Evolutionary conservation across 768 basidiomycete genomes (phyloP), one percentile per base, ranked within the genome.

Genomic region (Scleroderma citrinum): DNA sequence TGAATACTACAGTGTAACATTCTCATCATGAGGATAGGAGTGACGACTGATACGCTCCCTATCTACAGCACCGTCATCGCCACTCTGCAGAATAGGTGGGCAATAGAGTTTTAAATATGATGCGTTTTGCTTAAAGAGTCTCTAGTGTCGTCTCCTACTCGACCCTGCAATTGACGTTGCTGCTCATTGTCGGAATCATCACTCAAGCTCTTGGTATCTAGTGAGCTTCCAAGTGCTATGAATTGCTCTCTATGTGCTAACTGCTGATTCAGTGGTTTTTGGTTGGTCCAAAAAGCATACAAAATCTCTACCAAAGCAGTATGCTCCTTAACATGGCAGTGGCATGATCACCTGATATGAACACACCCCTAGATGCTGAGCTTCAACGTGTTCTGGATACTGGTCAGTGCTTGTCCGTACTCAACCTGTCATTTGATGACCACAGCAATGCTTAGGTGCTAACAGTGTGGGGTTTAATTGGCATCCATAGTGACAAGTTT

Each of bases 381-480:
- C 5, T 85, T 86, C 69, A 85, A 82, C 60, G 81, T 78, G 3
- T 70, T 85, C 53, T 87, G 83, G 82, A 84, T 87, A 48, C 65
- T 87, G 49, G 83, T 80, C 58, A 50, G 75, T 58, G 7, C 24
- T n/a, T 35, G 26, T 29, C 8, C 26, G 26, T 29, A 8, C 8
- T 29, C 8, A 29, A 29, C 26, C 26, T 39, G 12, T 14, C 11
- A 7, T 36, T 5, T 40, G 4, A 24, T 36, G 45, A 24, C 32
- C 51, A n/a, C 52, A 38, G 37, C 19, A n/a, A n/a, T n/a, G 11
- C 31, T 8, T 34, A 84, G 82, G 64, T 85, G 19, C 63, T 87
- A 41, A 83, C 81, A 10, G 56, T 82, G 5, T 89, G 86, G 86
- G 86, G 86, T 34, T 76, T 89, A 21, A 78, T 84, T 54, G 86